phyloP scores from a whole-genome alignment of 805 yeast species.

The Ogataea sp. region DNA sequence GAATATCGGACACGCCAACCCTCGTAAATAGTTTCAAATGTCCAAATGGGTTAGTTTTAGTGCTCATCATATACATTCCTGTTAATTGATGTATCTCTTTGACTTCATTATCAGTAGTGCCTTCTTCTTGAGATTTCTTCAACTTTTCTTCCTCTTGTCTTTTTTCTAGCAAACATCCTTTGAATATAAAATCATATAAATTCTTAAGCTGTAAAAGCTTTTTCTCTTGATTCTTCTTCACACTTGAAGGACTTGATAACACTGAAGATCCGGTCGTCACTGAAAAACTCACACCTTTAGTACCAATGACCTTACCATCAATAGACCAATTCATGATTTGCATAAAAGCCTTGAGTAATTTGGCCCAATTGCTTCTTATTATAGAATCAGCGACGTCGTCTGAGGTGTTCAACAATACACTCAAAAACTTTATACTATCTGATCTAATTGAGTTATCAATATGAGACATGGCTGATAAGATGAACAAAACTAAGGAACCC shows the following conservation, averaged over 20 bases:
- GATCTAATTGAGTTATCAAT: slow-evolving; percentile 67
- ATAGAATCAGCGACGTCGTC: slow-evolving; percentile 32
- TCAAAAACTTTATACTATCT: slow-evolving; percentile 64
- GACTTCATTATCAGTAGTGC: slow-evolving; percentile 6
- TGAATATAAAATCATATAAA: slow-evolving; percentile 20
- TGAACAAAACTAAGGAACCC: slow-evolving; percentile 55
- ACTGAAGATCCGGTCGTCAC: slow-evolving; percentile 17
- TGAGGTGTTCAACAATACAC: slow-evolving; percentile 47
- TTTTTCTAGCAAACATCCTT: slow-evolving; percentile 17
- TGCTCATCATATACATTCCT: slow-evolving; percentile 43
- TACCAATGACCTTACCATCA: slow-evolving; percentile 12
- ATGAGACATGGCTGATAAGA: slow-evolving; percentile 92
- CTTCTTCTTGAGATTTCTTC: neutral
- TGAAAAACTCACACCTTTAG: slow-evolving; percentile 16
- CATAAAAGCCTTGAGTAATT: slow-evolving; percentile 59
- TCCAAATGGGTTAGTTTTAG: slow-evolving; percentile 54
- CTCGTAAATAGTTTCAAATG: slow-evolving; percentile 51
- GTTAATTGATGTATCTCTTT: slow-evolving; percentile 39
- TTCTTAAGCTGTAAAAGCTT: slow-evolving; percentile 32
- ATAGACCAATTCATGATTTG: slow-evolving; percentile 71
- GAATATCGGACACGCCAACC: slow-evolving; percentile 14
- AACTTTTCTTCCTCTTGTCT: slow-evolving; percentile 1
- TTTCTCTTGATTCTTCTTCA: slow-evolving; percentile 25
- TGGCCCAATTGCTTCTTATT: slow-evolving; percentile 57
- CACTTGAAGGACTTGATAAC: slow-evolving; percentile 6